These are phyloP conservation scores for Curvularia sp. DNA, from an alignment of 2,329 filamentous ascomycete genomes.

Conservation along the genomic window DNA sequence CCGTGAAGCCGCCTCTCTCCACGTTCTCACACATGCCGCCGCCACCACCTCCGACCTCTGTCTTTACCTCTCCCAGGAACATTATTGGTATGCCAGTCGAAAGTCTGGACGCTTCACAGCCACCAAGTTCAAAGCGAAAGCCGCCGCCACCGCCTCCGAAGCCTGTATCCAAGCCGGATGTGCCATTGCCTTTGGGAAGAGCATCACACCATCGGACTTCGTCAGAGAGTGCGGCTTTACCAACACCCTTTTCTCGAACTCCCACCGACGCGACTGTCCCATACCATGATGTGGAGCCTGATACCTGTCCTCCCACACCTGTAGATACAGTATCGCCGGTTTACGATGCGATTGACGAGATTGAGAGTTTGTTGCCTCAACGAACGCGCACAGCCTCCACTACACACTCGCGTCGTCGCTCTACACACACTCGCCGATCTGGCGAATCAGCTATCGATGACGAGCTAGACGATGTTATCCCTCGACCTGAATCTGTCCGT, in stretches of 20 bases:
- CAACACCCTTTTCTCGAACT: constrained; percentile 24
- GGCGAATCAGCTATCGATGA: constrained; percentile 27
- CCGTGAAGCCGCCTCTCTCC: constrained; percentile 15
- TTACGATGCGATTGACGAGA: constrained; percentile 46
- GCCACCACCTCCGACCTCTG: constrained; percentile 36
- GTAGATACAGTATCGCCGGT: constrained; percentile 41
- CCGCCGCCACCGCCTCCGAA: constrained; percentile 19
- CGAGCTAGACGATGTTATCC: constrained; percentile 32
- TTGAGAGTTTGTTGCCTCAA: constrained; percentile 41
- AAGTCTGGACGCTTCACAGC: constrained; percentile 25
- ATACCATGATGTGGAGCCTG: constrained; percentile 36
- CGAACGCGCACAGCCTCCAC: constrained; percentile 30
- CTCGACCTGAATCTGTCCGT: constrained; percentile 29
- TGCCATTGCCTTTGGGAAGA: constrained; percentile 20
- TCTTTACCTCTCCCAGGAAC: constrained; percentile 35
- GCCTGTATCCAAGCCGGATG: constrained; percentile 13
- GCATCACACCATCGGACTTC: constrained; percentile 20
- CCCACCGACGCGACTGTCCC: constrained; percentile 19
- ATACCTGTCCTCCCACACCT: constrained; percentile 36
- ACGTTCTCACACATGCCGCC: constrained; percentile 36
- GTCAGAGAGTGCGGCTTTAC: constrained; percentile 35
- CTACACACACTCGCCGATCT: constrained; percentile 38
- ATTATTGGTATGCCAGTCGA: constrained; percentile 34
- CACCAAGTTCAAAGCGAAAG: constrained; percentile 24
- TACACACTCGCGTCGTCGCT: constrained; percentile 39